phyloP scores from a whole-genome alignment of 306 rosid genomes.

The Trichosanthes cucumerina region DNA sequence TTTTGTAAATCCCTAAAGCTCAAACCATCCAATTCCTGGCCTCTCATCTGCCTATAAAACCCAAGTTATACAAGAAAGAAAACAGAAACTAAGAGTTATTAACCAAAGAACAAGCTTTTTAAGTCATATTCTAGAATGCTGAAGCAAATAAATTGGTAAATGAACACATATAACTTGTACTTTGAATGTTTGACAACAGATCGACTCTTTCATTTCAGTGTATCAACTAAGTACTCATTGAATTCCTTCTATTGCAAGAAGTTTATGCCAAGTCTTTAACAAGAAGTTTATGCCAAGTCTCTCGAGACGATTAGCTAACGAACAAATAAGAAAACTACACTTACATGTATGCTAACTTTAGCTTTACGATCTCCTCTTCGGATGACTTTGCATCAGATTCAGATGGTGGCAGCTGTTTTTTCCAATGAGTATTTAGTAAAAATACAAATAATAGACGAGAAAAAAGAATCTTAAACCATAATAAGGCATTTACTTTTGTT shows the following conservation, averaged over 20 bases:
- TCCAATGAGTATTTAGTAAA: not conserved
- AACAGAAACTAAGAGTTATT: not conserved
- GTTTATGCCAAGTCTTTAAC: no score
- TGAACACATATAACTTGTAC: not conserved
- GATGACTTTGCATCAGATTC: not conserved
- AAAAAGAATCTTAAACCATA: not conserved
- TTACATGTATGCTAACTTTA: not conserved
- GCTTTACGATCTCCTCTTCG: not conserved
- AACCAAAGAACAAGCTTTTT: not conserved
- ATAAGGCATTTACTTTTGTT: not conserved
- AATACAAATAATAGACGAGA: not conserved
- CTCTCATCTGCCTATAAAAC: conserved; percentile 44
- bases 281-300: not conserved
- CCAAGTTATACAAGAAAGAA: not conserved
- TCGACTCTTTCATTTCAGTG: no score
- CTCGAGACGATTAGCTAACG: not conserved
- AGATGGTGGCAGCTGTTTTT: conserved; percentile 8
- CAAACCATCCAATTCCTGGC: conserved; percentile 59
- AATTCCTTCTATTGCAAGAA: not conserved
- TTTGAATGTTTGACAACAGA: not conserved
- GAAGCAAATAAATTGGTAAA: not conserved
- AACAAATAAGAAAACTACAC: not conserved
- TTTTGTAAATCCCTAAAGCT: conserved; percentile 39
- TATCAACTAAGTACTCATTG: not conserved
- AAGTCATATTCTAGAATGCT: not conserved